Evolutionary conservation across 2,329 filamentous ascomycete species (phyloP), one percentile per base, ranked within the genome.

Genomic region (Exophiala spinifera): DNA sequence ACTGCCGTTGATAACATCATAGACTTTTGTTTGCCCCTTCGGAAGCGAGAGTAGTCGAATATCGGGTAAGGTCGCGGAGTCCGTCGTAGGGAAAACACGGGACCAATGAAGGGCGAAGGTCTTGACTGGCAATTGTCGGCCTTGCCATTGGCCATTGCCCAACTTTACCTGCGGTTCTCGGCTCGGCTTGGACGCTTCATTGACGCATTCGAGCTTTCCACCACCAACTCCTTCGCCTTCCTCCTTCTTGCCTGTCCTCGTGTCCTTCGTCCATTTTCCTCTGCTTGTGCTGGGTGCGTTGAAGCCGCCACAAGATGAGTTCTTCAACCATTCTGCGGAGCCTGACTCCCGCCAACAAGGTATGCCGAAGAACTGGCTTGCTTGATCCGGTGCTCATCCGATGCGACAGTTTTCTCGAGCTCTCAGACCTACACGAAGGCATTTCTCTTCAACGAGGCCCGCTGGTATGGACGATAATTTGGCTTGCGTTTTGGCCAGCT

Each of bases 381-480:
- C 49, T 44, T 28, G 42, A 51, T 59, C 60, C 60, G 55, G 46
- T 36, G 33, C 55, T 56, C 49, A 61, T 50, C 50, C 51, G 61
- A 52, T 53, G 49, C 47, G 49, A 55, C 64, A 89, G 86, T 81
- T 88, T 70, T 81, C 83, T 62, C 80, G 81, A 68, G 74, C 78
- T 65, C 72, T 84, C 65, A 82, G 80, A 73, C 79, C 78, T 67
- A 83, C 88, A 69, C 79, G 81, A 68, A 83, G 91, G 75, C 79
- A 85, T 57, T 97, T 99, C 77, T 95, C 92, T 59, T 90, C 89
- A 61, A 92, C 92, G 61, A 84, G 86, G 68, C 84, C 89, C 64
- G 87, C 84, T 67, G 86, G 87, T 89, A 83, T 69, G 84, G 72
- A 49, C 44, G 48, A n/a, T 31, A n/a, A 17, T 40, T 47, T n/a